Percentiles rank a stretch among this genome's conserved stretches.
phyloP scores from a whole-genome alignment of 2,329 filamentous ascomycete genomes.

The Colletotrichum tropicale region DNA sequence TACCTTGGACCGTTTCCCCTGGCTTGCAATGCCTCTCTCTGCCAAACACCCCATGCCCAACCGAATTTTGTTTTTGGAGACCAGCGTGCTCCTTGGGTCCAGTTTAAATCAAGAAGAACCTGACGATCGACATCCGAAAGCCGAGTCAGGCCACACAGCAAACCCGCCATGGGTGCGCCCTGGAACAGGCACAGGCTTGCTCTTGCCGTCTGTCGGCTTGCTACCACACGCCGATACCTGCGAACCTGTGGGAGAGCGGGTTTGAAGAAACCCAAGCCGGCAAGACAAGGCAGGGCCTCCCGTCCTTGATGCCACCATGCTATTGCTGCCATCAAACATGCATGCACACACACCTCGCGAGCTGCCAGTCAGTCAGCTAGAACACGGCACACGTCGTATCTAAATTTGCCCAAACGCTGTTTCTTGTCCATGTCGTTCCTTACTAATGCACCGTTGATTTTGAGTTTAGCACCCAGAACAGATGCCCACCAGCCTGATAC shows the following conservation, averaged over 20 bases:
- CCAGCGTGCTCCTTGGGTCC: background rate
- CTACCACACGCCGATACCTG: background rate
- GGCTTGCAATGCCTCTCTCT: background rate
- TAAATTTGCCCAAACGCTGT: background rate
- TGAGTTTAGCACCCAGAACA: background rate
- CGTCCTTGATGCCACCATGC: background rate
- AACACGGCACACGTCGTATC: background rate
- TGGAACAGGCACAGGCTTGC: background rate
- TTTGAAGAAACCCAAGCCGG: background rate
- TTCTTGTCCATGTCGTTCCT: background rate
- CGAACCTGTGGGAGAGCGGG: background rate
- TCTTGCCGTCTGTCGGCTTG: background rate
- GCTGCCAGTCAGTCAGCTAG: background rate
- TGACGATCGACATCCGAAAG: conserved; percentile 11
- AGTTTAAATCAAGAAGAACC: background rate
- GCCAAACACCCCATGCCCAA: background rate
- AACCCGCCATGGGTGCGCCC: background rate
- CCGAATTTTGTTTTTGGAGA: background rate
- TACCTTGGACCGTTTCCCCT: background rate
- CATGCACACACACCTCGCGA: background rate
- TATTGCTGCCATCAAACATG: background rate
- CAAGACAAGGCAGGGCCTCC: background rate
- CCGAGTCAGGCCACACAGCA: background rate
- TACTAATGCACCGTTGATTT: background rate
- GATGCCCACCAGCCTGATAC: background rate